Base-by-base conservation (phyloP, 139 green algal genomes). In the Tetraselmis striata region DNA sequence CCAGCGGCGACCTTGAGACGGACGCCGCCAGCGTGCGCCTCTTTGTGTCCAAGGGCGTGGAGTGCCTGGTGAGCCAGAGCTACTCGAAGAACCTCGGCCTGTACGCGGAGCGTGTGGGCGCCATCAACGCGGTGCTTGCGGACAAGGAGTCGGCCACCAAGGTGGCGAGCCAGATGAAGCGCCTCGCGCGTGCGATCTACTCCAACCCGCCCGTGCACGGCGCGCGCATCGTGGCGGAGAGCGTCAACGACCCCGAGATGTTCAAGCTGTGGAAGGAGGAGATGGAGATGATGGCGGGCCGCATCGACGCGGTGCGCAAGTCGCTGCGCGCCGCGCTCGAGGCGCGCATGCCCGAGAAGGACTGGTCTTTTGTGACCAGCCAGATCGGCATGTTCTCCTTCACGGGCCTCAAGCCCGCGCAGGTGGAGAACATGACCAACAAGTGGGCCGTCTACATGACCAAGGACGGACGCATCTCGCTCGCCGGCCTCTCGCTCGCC, bases 61-160 rank as follows among this genome's bases (percentile, higher is more conserved):
- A 99, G 90, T 83, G 96, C 80, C 87, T 79, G 28, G 83, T 93
- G 59, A 79, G 45, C 24, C 93, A 96, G 90, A 95, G 87, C 31
- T 98, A 98, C 90, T 93, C 89, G 85, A 98, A 99, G 91, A 99
- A 99, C 92, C 90, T 99, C 77, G 97, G 97, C 1, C 91, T 99
- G 80, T 99, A 99, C 86, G 95, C 85, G 24, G 95, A 99, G 94
- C 93, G 97, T 22, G 90, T 99, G 18, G 97, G 97, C 31, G 94
- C 95, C n/a, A 83, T 99, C 59, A 94, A 92, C 81, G 88, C 95
- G 18, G 92, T 99, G 74, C 77, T 89, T 26, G 81, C 59, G 2
- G 86, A 92, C 79, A 81, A 84, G 1, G 91, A 92, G 23, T 76
- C 89, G 31, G 93, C 95, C n/a, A 89, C 86, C 77, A 82, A 86